These are phyloP conservation scores for Ophiostoma novo-ulmi DNA, from an alignment of 2,329 filamentous ascomycete genomes.

Conservation along the genomic window DNA sequence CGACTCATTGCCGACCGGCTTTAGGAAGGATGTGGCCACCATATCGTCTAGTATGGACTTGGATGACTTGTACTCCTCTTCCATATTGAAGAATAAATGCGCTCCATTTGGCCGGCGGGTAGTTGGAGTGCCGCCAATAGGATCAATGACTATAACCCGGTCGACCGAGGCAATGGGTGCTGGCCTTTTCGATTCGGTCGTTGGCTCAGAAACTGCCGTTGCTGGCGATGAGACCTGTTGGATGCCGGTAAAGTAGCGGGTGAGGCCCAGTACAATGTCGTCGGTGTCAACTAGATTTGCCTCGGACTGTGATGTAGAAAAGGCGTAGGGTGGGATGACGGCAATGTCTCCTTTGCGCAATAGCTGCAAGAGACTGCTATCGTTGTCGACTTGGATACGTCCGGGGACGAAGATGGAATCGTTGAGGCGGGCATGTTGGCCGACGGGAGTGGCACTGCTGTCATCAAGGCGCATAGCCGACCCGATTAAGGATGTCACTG, in stretches of 20 bases:
- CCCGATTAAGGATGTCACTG: slow-evolving; percentile 65
- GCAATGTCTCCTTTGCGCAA: slow-evolving; percentile 64
- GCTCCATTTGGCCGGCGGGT: slow-evolving; percentile 55
- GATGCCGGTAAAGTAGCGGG: slow-evolving; percentile 67
- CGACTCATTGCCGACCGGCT: slow-evolving; percentile 12
- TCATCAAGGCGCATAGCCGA: slow-evolving; percentile 43
- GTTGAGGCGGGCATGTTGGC: slow-evolving; percentile 22
- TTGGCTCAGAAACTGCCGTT: slow-evolving; percentile 33
- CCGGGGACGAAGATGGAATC: slow-evolving; percentile 36
- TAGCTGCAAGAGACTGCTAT: slow-evolving; percentile 57
- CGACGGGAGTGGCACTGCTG: not conserved
- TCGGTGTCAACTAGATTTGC: slow-evolving; percentile 41
- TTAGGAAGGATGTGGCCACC: slow-evolving; percentile 12
- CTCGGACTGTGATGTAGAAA: slow-evolving; percentile 39
- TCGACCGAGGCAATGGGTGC: slow-evolving; percentile 58
- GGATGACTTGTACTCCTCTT: slow-evolving; percentile 76
- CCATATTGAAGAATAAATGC: slow-evolving; percentile 86
- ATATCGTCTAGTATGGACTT: slow-evolving; percentile 51
- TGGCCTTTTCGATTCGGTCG: not conserved
- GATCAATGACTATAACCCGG: slow-evolving; percentile 82
- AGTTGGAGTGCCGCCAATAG: slow-evolving; percentile 76
- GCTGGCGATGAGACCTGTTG: slow-evolving; percentile 32
- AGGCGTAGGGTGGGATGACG: slow-evolving; percentile 55
- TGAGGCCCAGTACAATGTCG: slow-evolving; percentile 71
- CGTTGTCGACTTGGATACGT: slow-evolving; percentile 40